Evolutionary conservation across 495 filamentous ascomycete species (phyloP), one percentile per base, ranked within the genome.

Genomic region (Tuber microsphaerosporum): DNA sequence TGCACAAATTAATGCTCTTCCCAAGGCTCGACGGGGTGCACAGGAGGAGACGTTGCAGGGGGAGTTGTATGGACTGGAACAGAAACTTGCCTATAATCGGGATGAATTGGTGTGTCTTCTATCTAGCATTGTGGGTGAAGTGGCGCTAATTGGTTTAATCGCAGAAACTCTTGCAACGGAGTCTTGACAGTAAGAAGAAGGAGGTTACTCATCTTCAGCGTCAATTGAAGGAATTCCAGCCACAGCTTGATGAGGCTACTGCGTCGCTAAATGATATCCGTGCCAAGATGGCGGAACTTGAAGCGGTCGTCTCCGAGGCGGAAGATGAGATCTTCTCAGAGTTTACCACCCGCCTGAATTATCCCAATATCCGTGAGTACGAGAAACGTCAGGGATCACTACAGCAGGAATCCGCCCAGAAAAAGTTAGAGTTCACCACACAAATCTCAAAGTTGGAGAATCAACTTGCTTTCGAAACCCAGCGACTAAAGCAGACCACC

Each of bases 381-480:
- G 93, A 97, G 83, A 91, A 90, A 10, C 94, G 96, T 75, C 95
- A 98, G 83, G 95, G 95, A 46, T 92, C 90, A 20, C 82, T 94
- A 71, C 94, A 98, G 80, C 92, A 97, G 83, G 94, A 98, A 80
- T 91, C 90, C 56, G 89, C 91, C 3, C 90, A 94, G 83, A 95
- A 94, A 85, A 92, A 92, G 74, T 89, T 93, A 37, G 91, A 93
- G 75, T 98, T 97, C 80, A 91, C 89, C 41, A 89, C 90, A 20
- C 95, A 98, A 82, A 94, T 90, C 84, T 91, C 90, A 76, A 89
- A 88, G 70, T 87, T 99, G 48, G 87, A 94, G 81, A 93, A 90
- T 81, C 90, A 91, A 77, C 85, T 97, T 68, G 89, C 85, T 73
- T 97, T 93, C 84, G 92, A 96, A 84, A 88, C 87, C 39, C 89